Conservation (phyloP, 164 flowering plant species). For the Hamamelis virginiana region DNA sequence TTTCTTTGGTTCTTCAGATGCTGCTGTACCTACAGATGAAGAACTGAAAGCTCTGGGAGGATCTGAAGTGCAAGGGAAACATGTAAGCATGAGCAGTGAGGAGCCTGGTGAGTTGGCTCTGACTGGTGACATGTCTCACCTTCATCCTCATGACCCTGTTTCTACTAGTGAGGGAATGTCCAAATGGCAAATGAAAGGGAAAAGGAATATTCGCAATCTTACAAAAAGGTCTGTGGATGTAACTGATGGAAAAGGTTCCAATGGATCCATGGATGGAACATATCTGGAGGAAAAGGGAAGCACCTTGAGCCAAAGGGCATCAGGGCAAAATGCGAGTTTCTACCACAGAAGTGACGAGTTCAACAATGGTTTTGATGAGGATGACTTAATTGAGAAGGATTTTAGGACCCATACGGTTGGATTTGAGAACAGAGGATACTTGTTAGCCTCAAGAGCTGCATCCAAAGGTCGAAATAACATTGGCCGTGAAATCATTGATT, state of each 20-base stretch:
- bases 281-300: constrained; percentile 31
- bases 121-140: constrained; percentile 42
- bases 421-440: constrained; percentile 31
- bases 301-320: constrained; percentile 21
- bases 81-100: constrained; percentile 49
- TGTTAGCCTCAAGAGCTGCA: constrained; percentile 26
- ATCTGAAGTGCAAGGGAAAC: constrained; percentile 29
- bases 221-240: constrained; percentile 38
- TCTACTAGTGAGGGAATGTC: constrained; percentile 57
- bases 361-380: constrained; percentile 31
- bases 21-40: constrained; percentile 23
- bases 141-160: constrained; percentile 35
- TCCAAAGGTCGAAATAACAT: constrained; percentile 25
- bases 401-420: constrained; percentile 22
- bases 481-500: constrained; percentile 24
- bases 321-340: constrained; percentile 17
- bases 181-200: constrained; percentile 89
- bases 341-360: constrained; percentile 27
- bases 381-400: constrained; percentile 35
- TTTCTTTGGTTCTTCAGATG: constrained; percentile 36
- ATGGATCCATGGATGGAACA: constrained; percentile 26
- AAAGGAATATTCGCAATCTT: constrained; percentile 68
- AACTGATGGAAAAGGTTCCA: constrained; percentile 23
- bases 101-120: constrained; percentile 52
- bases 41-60: constrained; percentile 35